These are phyloP conservation scores for Fusarium luffae DNA, from an alignment of 2,329 filamentous ascomycete species.

Conservation along the genomic window DNA sequence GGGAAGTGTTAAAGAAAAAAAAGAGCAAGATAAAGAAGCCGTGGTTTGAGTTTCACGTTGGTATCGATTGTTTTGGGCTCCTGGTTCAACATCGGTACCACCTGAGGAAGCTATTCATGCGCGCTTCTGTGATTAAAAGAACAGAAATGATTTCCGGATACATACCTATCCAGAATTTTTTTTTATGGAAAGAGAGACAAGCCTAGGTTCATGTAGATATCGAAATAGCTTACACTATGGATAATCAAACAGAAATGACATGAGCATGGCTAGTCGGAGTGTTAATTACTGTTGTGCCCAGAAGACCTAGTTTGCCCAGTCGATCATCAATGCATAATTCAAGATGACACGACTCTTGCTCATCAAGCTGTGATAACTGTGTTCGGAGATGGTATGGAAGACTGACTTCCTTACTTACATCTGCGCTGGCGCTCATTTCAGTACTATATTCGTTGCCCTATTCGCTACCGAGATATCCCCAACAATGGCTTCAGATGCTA, in stretches of 20 bases:
- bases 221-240: conserved; percentile 22
- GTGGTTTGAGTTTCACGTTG: conserved; percentile 13
- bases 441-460: neutral
- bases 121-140: conserved; percentile 34
- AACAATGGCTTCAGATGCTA: neutral
- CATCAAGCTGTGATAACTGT: neutral
- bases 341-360: neutral
- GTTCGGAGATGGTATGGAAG: neutral
- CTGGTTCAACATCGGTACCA: conserved; percentile 2
- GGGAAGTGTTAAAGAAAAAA: neutral
- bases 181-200: neutral
- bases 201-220: conserved; percentile 26
- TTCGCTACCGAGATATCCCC: neutral
- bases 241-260: conserved; percentile 9
- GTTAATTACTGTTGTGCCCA: neutral
- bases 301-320: neutral
- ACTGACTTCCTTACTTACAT: neutral
- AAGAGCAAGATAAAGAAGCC: conserved; percentile 21
- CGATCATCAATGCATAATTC: neutral
- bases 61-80: conserved; percentile 9
- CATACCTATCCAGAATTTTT: conserved; percentile 15
- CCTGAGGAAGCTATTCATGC: conserved; percentile 8
- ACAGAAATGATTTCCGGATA: conserved; percentile 29
- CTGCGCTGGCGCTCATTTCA: neutral
- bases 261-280: neutral